These are phyloP conservation scores for Arachis stenosperma DNA, from an alignment of 306 rosid species.

Conservation along the genomic window DNA sequence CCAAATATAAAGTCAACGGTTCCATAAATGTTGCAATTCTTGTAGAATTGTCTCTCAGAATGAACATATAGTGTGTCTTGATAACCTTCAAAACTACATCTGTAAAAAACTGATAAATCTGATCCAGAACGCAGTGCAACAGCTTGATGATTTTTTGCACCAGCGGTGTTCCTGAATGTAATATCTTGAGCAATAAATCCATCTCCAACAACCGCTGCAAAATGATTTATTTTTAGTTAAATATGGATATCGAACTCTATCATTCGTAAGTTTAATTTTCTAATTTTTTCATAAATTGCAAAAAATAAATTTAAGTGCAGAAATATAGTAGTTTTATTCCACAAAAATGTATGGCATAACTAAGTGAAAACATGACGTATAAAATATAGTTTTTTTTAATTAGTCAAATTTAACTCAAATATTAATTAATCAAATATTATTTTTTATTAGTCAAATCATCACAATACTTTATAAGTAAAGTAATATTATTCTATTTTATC, in stretches of 20 bases:
- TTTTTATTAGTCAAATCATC: no score
- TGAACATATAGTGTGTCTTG: constrained; percentile 83
- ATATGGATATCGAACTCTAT: neutral
- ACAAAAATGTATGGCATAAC: no score
- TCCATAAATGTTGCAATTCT: constrained; percentile 73
- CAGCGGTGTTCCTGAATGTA: constrained; percentile 79
- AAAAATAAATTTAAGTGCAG: no score
- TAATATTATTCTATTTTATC: no score
- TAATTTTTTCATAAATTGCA: no score
- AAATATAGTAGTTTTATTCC: no score
- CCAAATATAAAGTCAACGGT: constrained; percentile 84
- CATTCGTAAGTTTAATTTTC: no score
- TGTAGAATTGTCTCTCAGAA: constrained; percentile 74
- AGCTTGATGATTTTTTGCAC: constrained; percentile 71
- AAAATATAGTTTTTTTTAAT: no score
- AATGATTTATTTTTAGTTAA: neutral
- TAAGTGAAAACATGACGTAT: no score
- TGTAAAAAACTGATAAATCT: constrained; percentile 70
- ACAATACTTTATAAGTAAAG: no score
- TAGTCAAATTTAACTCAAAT: no score
- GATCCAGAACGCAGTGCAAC: constrained; percentile 86
- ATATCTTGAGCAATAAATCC: constrained; percentile 69
- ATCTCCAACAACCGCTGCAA: constrained; percentile 72
- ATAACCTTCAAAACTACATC: constrained; percentile 73
- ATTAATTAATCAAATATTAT: no score